A percentile compares a stretch with the other conserved stretches of the same genome.
phyloP scores from a whole-genome alignment of 768 basidiomycete genomes.

The Hypholoma fasciculare region DNA sequence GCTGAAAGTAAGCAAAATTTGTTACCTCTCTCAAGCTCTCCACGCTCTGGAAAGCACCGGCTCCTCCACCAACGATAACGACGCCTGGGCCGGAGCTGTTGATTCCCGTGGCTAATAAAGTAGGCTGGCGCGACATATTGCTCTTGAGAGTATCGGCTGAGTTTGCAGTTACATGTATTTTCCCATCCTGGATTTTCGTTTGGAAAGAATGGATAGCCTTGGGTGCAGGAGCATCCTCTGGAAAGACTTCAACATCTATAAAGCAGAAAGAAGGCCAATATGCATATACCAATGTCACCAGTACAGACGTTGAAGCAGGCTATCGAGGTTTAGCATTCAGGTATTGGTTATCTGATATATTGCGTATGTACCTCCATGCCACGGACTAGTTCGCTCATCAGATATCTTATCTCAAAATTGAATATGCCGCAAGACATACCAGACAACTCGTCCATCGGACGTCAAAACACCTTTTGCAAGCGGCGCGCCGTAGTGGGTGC shows the following conservation, averaged over 20 bases:
- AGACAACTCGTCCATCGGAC: conserved; percentile 77
- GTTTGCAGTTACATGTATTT: conserved; percentile 79
- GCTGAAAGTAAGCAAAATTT: conserved; percentile 1
- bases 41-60: conserved; percentile 72
- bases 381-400: conserved; percentile 49
- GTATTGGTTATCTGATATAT: not conserved
- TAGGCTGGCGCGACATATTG: conserved; percentile 66
- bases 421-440: conserved; percentile 40
- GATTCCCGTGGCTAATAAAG: conserved; percentile 44
- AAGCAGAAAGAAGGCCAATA: not conserved
- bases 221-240: conserved; percentile 90
- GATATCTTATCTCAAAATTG: not conserved
- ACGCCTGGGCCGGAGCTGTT: conserved; percentile 61
- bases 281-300: conserved; percentile 69
- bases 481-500: conserved; percentile 92
- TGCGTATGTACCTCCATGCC: conserved; percentile 73
- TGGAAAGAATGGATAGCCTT: conserved; percentile 79
- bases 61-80: conserved; percentile 86
- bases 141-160: conserved; percentile 59
- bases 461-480: conserved; percentile 80
- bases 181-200: conserved; percentile 62
- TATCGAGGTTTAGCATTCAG: conserved; percentile 22
- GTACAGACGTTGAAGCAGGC: conserved; percentile 89
- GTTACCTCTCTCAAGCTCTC: conserved; percentile 80
- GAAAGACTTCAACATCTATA: conserved; percentile 11